Base-by-base conservation (phyloP, 2,329 filamentous ascomycete species). In the Septoria petroselini region DNA sequence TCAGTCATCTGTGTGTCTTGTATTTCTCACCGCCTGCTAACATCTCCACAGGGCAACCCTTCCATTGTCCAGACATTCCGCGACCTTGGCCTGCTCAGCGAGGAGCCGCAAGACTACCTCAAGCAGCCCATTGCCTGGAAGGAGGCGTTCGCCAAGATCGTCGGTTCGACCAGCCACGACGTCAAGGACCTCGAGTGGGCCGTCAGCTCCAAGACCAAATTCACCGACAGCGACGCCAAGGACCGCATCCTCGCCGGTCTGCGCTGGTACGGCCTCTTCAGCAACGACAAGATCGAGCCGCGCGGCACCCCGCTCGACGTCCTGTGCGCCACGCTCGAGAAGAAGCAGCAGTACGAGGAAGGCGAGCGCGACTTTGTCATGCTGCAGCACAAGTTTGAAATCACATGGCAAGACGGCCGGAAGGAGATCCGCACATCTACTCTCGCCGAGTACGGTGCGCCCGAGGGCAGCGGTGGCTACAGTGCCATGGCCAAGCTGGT, bases 1-100 rank as follows among this genome's bases (percentile, higher is more conserved):
- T 46, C 8, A 35, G 33, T n/a, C 33, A 35, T 35, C 8, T 35
- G 5, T 15, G 8, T 35, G 4, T 15, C 5, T 38, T 18, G n/a
- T 3, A n/a, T 5, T 18, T 7, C 23, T 17, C 14, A 7, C 5
- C 21, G 21, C 2, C 14, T 21, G 3, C 23, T 46, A n/a, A 46
- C 42, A 38, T 23, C 15, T 9, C 21, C 25, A 6, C 78, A 82
- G 59, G 90, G 91, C 37, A 95, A 95, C 80, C 90, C 91, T 2
- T 82, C 94, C 69, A 91, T 96, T 71, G 81, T 96, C 74, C 86
- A 85, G 68, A 81, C 84, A 19, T 82, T 97, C 8, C 89, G 95
- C 54, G 86, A 96, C 68, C 86, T 91, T 54, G 90, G 89, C 58
- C 95, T 96, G 81, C 80, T 97, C 40, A 81, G 77, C 48, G 88